Base-by-base conservation (phyloP, 306 rosid species). In the Crataegus laevigata region DNA sequence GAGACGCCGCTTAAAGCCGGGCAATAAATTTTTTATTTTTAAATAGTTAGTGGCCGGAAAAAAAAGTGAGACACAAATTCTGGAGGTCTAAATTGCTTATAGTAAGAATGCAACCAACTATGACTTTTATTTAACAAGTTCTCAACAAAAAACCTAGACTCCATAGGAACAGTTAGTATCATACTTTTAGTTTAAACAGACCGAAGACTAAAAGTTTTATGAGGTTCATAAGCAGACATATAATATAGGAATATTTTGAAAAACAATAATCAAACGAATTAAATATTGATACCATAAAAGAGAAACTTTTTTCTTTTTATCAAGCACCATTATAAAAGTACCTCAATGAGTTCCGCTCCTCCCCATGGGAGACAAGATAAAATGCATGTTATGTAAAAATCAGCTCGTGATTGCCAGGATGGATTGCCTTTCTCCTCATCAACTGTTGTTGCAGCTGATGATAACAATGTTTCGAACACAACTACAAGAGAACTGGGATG, bases 341-440 rank as follows among this genome's bases (percentile, higher is more conserved):
- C 99, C 99, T 94, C 99, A 70, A 28, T 24, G 78, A 94, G 93
- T 83, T 94, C 99, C 34, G 97, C 97, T 83, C 96, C 99, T 52
- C 99, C 99, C 97, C 99, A 94, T 5, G 99, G 98, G 64, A 94
- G 96, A 87, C 92, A 94, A 34, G 99, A 90, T 63, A 94, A 84
- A 78, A 94, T 85, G 83, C 99, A 94, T 75, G 86, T 80, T 28
- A 94, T 89, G 82, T 92, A 94, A 80, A 94, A 94, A 85, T 94
- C 99, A 55, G 98, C 99, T 66, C 89, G 88, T 19, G 99, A 90
- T 84, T 94, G 99, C 97, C 99, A 94, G 72, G 96, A 82, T 47
- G 99, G 97, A 77, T 92, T 94, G 58, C 99, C 99, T 84, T 94
- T 94, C 78, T 92, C 99, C 70, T 94, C 99, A 58, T 94, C 99